Conservation (phyloP, 2,329 filamentous ascomycete genomes). For the Ampelomyces quisqualis region DNA sequence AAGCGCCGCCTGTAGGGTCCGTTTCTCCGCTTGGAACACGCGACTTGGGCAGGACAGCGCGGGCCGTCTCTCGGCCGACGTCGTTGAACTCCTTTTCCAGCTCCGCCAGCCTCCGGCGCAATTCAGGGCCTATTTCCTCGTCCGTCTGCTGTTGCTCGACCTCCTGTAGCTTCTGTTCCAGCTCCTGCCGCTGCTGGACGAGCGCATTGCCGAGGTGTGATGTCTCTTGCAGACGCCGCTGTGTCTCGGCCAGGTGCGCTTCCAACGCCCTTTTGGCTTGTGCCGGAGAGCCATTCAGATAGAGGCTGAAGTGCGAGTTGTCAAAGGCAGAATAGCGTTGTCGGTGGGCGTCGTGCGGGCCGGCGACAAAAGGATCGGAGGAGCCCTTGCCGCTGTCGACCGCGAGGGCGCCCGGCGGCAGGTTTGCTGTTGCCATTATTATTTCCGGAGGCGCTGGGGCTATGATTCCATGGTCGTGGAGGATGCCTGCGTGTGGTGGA, state of each 20-base stretch:
- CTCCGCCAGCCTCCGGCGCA: constrained; percentile 78
- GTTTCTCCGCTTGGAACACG: constrained; percentile 64
- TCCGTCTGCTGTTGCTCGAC: constrained; percentile 72
- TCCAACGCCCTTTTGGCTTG: constrained; percentile 88
- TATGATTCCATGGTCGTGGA: constrained; percentile 34
- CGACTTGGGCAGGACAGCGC: constrained; percentile 81
- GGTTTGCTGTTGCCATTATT: constrained; percentile 49
- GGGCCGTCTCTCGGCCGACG: constrained; percentile 82
- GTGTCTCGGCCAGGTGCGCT: constrained; percentile 88
- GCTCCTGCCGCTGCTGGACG: constrained; percentile 80
- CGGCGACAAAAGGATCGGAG: constrained; percentile 51
- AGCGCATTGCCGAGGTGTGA: constrained; percentile 85
- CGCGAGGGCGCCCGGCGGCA: constrained; percentile 44
- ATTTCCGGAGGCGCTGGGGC: constrained; percentile 12
- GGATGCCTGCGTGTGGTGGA: not conserved
- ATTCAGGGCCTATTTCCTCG: constrained; percentile 75
- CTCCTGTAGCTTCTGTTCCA: constrained; percentile 79
- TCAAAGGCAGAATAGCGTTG: constrained; percentile 84
- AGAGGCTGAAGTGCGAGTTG: constrained; percentile 73
- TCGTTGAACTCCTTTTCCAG: constrained; percentile 96
- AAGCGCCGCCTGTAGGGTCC: constrained; percentile 36
- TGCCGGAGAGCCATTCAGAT: constrained; percentile 73
- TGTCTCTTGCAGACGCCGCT: constrained; percentile 86
- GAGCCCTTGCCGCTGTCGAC: constrained; percentile 40
- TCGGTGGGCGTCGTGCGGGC: constrained; percentile 43